A percentile compares a stretch with the other conserved stretches of the same genome.
Conservation (phyloP, 352 stramenopile genomes). For the Globisporangium mamillatum region DNA sequence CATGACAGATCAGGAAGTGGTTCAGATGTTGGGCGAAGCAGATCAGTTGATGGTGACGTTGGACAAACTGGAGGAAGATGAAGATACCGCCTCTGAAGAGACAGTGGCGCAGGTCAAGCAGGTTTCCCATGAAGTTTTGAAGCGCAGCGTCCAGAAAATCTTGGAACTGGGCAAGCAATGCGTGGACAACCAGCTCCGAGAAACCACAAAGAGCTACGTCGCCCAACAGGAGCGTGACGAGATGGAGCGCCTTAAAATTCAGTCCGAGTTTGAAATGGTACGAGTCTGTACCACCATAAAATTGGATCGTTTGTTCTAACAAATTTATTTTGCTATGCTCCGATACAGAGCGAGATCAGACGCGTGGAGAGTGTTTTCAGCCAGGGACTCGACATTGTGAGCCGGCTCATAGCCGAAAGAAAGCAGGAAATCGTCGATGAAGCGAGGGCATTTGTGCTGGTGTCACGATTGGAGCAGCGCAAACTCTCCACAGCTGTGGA, state of each 20-base stretch:
- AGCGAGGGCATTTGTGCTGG: conserved; percentile 11
- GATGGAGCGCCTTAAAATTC: conserved; percentile 9
- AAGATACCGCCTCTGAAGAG: not conserved
- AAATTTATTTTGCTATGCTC: not conserved
- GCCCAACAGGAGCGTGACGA: conserved; percentile 11
- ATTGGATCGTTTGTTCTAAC: not conserved
- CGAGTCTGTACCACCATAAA: not conserved
- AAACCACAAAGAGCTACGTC: not conserved
- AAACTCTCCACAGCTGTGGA: conserved; percentile 9
- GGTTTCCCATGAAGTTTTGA: not conserved
- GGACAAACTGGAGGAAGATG: conserved; percentile 8
- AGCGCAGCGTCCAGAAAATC: conserved; percentile 8
- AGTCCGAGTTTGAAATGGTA: conserved; percentile 21
- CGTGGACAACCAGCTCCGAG: conserved; percentile 9
- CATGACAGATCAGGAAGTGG: conserved; percentile 14
- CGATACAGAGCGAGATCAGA: conserved; percentile 10
- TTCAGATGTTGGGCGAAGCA: conserved; percentile 8
- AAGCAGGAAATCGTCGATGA: conserved; percentile 12
- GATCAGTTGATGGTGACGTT: conserved; percentile 8
- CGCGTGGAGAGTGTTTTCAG: conserved; percentile 9
- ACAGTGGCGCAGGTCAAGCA: not conserved
- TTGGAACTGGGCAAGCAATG: conserved; percentile 11
- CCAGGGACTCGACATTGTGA: conserved; percentile 8
- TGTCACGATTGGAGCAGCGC: conserved; percentile 7
- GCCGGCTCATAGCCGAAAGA: not conserved